phyloP scores from a whole-genome alignment of 441 rosid genomes.

The Mallotus japonicus region DNA sequence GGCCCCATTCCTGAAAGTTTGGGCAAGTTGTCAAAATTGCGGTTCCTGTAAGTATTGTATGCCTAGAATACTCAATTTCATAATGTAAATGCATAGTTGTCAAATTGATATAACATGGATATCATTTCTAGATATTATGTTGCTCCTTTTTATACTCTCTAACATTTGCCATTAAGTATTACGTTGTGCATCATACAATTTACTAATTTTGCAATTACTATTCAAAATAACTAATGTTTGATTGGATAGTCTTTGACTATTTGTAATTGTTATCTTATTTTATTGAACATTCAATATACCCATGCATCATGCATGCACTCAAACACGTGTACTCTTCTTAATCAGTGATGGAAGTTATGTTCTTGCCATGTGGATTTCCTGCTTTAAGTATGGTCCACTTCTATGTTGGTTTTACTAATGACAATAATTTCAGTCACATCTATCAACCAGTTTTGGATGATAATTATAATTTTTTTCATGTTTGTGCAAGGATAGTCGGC shows the following conservation, averaged over 20 bases:
- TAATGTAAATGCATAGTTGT: background rate
- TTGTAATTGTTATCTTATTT: too few relatives aligned
- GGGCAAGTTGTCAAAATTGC: slow-evolving; percentile 75
- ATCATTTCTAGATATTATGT: background rate
- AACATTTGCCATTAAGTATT: background rate
- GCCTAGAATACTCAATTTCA: background rate
- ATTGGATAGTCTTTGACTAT: background rate
- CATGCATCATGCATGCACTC: background rate
- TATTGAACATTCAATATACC: background rate
- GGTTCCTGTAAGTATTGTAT: slow-evolving; percentile 72
- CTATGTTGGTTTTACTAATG: background rate
- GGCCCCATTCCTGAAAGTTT: slow-evolving; percentile 87
- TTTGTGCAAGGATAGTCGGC: slow-evolving; percentile 74
- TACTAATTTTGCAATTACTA: background rate
- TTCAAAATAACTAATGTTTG: background rate
- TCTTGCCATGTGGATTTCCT: background rate
- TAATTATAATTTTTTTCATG: slow-evolving; percentile 26
- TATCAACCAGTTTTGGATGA: slow-evolving; percentile 17
- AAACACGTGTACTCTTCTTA: background rate
- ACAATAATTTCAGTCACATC: background rate
- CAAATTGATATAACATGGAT: background rate
- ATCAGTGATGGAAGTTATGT: background rate
- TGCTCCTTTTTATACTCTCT: background rate
- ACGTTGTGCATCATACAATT: background rate
- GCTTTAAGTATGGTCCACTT: background rate